Evolutionary conservation across 768 basidiomycete species (phyloP), one percentile per base, ranked within the genome.

Genomic region (Kwoniella shandongensis): DNA sequence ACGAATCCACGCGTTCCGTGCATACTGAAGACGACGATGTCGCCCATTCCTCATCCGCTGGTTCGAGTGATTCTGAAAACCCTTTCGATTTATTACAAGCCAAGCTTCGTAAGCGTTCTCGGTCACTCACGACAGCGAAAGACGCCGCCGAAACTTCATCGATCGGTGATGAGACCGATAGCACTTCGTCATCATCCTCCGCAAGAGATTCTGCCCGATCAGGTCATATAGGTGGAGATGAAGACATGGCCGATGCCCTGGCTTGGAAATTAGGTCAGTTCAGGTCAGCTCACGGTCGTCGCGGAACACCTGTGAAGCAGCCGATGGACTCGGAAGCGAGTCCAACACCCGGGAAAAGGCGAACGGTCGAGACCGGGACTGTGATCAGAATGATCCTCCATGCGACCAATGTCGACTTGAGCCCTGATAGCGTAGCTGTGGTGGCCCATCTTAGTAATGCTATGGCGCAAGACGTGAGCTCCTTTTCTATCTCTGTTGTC

Each of bases 91-190:
- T 30, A 26, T 44, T 18, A 30, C 41, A 44, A 55, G 38, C 6
- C 8, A 11, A 36, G 5, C 38, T 47, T 38, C 54, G 44, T 13
- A 56, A 22, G 27, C 29, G 54, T 6, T 56, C 54, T 13, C 39
- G 54, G 26, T 48, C 54, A 5, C 41, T 48, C 25, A 45, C 45
- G 2, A 53, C 45, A 2, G 57, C 45, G 2, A n/a, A 26, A 8
- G 51, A 59, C 20, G 27, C 44, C 2, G 20, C 29, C 4, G 57
- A 44, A 12, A 48, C 30, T 35, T 52, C 59, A 10, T 52, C 59
- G 8, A 30, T 54, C 22, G 59, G 59, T 10, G 47, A 49, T 13
- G 59, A 54, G 29, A 49, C 59, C 4, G 59, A 54, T 22, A 40
- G 46, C 8, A 27, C 29, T n/a, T 54, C 51, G 10, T 50, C 44